These are phyloP conservation scores for Shiraia sp. DNA, from an alignment of 2,329 filamentous ascomycete genomes.

Conservation along the genomic window DNA sequence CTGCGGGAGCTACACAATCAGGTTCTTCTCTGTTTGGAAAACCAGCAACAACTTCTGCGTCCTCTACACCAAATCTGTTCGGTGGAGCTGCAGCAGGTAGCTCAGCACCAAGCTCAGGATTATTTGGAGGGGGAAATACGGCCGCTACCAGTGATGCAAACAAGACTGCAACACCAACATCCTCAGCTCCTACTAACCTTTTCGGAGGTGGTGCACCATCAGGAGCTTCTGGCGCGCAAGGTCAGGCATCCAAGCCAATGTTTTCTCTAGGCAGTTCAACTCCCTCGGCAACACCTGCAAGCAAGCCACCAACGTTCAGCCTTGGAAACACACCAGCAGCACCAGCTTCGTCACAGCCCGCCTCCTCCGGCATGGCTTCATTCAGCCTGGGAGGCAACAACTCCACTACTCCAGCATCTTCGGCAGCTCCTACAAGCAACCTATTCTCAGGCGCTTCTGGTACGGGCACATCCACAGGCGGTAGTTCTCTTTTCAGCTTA, in stretches of 20 bases:
- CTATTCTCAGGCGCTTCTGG: conserved; percentile 24
- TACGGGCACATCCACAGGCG: conserved; percentile 15
- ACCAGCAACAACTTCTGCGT: conserved; percentile 28
- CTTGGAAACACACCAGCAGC: conserved; percentile 31
- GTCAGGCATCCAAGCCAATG: conserved; percentile 37
- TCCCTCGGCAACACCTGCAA: conserved; percentile 34
- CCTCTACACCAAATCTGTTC: conserved; percentile 36
- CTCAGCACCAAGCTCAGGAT: conserved; percentile 19
- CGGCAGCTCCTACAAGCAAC: conserved; percentile 21
- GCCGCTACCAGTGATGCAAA: conserved; percentile 34
- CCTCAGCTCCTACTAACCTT: conserved; percentile 21
- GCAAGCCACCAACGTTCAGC: conserved; percentile 31
- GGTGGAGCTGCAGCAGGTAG: conserved; percentile 27
- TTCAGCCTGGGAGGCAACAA: conserved; percentile 28
- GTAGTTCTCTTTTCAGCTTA: conserved; percentile 19
- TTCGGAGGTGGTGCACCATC: conserved; percentile 29
- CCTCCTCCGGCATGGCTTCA: conserved; percentile 13
- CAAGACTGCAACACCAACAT: conserved; percentile 33
- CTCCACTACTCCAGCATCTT: conserved; percentile 24
- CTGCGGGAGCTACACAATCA: not conserved
- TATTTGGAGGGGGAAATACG: conserved; percentile 32
- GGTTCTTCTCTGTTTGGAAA: conserved; percentile 26
- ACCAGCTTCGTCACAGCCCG: conserved; percentile 29
- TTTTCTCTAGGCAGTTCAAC: conserved; percentile 34
- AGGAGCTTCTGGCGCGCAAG: conserved; percentile 35